Percentiles rank a stretch among this genome's conserved stretches.
Evolutionary conservation across 2,329 filamentous ascomycete genomes (phyloP).

Genomic region (Penicillium sp.): DNA sequence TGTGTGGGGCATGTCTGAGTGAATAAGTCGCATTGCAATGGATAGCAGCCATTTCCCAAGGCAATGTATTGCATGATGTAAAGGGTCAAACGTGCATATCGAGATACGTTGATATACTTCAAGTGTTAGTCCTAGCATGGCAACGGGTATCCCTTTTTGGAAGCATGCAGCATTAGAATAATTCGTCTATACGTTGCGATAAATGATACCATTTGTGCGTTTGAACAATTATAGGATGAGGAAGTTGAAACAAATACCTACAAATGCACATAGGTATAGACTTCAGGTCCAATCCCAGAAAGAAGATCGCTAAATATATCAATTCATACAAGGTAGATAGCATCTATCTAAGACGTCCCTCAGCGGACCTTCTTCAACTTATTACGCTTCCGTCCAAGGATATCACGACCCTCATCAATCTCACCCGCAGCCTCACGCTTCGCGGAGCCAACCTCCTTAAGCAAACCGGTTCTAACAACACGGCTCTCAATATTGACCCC

Average conservation of each 20-base stretch:
- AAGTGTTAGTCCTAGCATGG: not conserved
- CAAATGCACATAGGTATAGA: not conserved
- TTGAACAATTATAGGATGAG: not conserved
- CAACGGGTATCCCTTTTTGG: conserved; percentile 2
- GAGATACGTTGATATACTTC: not conserved
- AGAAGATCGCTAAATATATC: conserved; percentile 9
- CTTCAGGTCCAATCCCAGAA: not conserved
- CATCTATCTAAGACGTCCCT: conserved; percentile 3
- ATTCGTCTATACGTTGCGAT: conserved; percentile 10
- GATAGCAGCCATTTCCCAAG: not conserved
- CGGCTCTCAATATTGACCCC: conserved; percentile 89
- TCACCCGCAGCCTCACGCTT: conserved; percentile 84
- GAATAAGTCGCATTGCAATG: not conserved
- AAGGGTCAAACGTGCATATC: not conserved
- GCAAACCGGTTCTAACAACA: conserved; percentile 64
- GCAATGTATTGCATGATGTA: not conserved
- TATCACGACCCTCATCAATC: conserved; percentile 85
- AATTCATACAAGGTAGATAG: conserved; percentile 1
- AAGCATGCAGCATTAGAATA: conserved; percentile 11
- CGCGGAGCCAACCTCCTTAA: conserved; percentile 90
- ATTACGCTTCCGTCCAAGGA: conserved; percentile 66
- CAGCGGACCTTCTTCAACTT: conserved; percentile 39
- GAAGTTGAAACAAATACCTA: too few relatives aligned
- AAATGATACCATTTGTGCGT: conserved; percentile 20
- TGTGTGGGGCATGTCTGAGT: not conserved